phyloP scores from a whole-genome alignment of 1,139 yeast species.

The Diutina neorugosa region DNA sequence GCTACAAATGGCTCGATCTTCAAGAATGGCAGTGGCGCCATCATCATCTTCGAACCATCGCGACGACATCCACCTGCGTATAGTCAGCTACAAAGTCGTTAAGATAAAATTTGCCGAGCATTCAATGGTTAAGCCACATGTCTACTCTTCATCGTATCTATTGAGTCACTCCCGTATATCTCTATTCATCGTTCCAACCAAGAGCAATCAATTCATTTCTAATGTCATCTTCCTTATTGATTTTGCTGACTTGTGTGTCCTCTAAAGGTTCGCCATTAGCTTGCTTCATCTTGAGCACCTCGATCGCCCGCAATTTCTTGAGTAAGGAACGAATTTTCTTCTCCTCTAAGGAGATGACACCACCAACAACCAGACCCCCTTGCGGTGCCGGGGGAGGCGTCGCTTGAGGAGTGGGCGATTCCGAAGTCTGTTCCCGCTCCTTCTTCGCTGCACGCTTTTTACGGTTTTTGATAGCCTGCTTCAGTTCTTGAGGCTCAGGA shows the following conservation, averaged over 20 bases:
- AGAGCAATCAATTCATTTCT: slow-evolving; percentile 57
- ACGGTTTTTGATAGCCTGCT: slow-evolving; percentile 62
- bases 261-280: slow-evolving; percentile 77
- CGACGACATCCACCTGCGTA: too few species aligned
- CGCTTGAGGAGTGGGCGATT: not conserved
- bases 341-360: slow-evolving; percentile 65
- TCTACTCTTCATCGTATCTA: not conserved
- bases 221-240: slow-evolving; percentile 72
- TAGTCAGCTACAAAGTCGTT: too few species aligned
- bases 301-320: slow-evolving; percentile 90
- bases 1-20: too few species aligned
- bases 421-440: slow-evolving; percentile 12
- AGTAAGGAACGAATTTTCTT: slow-evolving; percentile 83
- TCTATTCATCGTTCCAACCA: slow-evolving; percentile 44
- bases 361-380: slow-evolving; percentile 36
- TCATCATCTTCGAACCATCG: too few species aligned
- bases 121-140: too few species aligned
- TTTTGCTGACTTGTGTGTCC: slow-evolving; percentile 85
- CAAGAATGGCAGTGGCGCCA: too few species aligned
- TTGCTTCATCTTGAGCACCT: slow-evolving; percentile 75
- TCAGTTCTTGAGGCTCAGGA: slow-evolving; percentile 36
- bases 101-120: too few species aligned
- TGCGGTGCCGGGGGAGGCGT: not conserved
- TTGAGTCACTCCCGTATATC: not conserved
- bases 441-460: slow-evolving; percentile 68